Conservation (phyloP, 176 grass and related monocot genomes). For the Chloris gayana region DNA sequence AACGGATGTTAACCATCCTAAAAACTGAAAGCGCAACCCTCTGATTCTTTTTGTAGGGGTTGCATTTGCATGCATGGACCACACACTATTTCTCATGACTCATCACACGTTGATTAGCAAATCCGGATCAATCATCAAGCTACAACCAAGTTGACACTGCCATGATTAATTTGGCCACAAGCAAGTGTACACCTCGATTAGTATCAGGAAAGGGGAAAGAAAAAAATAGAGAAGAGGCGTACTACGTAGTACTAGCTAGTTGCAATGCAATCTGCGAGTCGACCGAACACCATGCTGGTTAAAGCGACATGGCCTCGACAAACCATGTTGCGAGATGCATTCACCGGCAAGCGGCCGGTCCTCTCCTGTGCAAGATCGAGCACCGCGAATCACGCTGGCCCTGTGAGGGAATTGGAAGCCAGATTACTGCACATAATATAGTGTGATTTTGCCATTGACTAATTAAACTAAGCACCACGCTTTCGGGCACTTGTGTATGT, state of each 20-base stretch:
- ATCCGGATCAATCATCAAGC: constrained; percentile 7
- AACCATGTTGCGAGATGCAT: constrained; percentile 38
- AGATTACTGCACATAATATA: not conserved
- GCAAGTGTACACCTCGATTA: not conserved
- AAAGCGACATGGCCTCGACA: constrained; percentile 31
- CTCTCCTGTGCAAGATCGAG: not conserved
- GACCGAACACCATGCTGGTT: not conserved
- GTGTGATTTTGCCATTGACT: not conserved
- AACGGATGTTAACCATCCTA: no score
- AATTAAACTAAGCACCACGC: not conserved
- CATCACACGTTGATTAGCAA: constrained; percentile 6
- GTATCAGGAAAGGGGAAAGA: not conserved
- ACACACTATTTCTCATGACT: not conserved
- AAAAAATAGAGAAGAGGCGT: not conserved
- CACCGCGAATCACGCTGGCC: constrained; percentile 33
- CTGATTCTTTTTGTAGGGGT: constrained; percentile 38
- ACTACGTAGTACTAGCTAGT: not conserved
- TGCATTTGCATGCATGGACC: constrained; percentile 4
- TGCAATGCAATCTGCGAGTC: not conserved
- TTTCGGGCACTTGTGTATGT: not conserved
- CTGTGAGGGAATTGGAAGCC: not conserved
- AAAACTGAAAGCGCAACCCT: constrained; percentile 26
- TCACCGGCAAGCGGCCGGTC: constrained; percentile 19
- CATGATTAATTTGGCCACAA: constrained; percentile 23
- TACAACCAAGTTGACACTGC: not conserved